phyloP scores from a whole-genome alignment of 2,329 filamentous ascomycete genomes.

The Apiospora hydei region DNA sequence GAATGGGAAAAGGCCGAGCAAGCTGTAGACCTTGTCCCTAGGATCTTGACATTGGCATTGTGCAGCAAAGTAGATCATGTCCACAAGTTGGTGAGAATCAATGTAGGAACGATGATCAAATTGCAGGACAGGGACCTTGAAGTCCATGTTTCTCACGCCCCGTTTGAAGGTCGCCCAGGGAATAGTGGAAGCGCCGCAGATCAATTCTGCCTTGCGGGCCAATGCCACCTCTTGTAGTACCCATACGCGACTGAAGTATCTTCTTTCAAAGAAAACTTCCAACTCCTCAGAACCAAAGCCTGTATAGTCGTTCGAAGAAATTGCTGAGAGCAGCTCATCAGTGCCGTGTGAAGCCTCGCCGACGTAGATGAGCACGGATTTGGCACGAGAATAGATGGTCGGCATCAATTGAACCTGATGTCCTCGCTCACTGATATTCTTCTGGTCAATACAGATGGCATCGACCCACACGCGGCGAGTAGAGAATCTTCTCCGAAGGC shows the following conservation, averaged over 20 bases:
- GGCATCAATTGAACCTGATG: background rate
- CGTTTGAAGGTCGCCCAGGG: background rate
- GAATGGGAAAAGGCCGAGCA: background rate
- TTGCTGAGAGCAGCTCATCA: background rate
- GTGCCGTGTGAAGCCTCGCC: background rate
- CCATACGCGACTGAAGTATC: background rate
- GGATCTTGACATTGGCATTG: background rate
- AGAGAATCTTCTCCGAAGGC: too few species aligned
- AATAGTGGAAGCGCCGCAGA: background rate
- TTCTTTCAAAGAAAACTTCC: background rate
- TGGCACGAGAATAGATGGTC: background rate
- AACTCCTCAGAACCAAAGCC: too few species aligned
- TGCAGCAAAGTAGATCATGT: background rate
- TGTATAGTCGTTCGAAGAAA: background rate
- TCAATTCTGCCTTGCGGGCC: background rate
- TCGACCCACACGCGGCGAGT: too few species aligned
- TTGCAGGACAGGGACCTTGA: background rate
- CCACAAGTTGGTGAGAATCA: background rate
- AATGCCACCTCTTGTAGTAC: background rate
- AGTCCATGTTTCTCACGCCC: background rate
- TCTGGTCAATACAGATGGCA: too few species aligned
- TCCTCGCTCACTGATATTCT: background rate
- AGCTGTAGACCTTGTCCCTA: background rate
- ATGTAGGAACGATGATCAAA: background rate
- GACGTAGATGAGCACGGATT: background rate